These are phyloP conservation scores for Dendrocalamus latiflorus DNA, from an alignment of 202 grass and related monocot species.

Conservation along the genomic window DNA sequence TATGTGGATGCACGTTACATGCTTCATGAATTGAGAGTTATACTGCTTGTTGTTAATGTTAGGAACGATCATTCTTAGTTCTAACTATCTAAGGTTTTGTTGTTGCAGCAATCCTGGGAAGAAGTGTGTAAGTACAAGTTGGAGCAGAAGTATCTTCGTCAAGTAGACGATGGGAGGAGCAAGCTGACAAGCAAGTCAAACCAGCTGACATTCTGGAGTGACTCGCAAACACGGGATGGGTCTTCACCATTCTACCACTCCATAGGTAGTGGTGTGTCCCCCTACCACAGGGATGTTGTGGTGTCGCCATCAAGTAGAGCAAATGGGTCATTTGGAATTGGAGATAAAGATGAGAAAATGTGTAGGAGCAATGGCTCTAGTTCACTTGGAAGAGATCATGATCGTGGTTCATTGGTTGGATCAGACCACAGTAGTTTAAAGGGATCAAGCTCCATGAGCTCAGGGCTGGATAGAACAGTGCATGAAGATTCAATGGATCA, in stretches of 20 bases:
- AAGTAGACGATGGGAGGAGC: conserved; percentile 50
- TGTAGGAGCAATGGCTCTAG: conserved; percentile 49
- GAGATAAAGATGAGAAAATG: conserved; percentile 49
- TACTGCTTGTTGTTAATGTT: neutral
- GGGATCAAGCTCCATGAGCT: conserved; percentile 61
- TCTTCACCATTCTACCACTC: conserved; percentile 74
- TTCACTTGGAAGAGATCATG: conserved; percentile 47
- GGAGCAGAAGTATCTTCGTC: conserved; percentile 47
- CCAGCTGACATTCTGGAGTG: conserved; percentile 72
- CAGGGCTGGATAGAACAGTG: conserved; percentile 36
- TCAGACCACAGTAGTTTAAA: conserved; percentile 58
- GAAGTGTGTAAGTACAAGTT: conserved; percentile 77
- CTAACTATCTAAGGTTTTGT: conserved; percentile 21
- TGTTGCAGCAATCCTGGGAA: conserved; percentile 80
- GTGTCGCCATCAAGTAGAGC: conserved; percentile 35
- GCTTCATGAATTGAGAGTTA: neutral
- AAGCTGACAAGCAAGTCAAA: conserved; percentile 80
- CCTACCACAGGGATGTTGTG: conserved; percentile 28
- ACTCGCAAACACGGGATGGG: conserved; percentile 50
- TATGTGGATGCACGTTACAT: neutral
- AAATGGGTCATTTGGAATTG: conserved; percentile 27
- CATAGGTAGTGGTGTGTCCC: conserved; percentile 27
- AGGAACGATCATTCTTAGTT: neutral
- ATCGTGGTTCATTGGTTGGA: conserved; percentile 41
- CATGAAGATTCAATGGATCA: conserved; percentile 54